These are phyloP conservation scores for Phylloporus sp. DNA, from an alignment of 768 basidiomycete species.

Conservation along the genomic window DNA sequence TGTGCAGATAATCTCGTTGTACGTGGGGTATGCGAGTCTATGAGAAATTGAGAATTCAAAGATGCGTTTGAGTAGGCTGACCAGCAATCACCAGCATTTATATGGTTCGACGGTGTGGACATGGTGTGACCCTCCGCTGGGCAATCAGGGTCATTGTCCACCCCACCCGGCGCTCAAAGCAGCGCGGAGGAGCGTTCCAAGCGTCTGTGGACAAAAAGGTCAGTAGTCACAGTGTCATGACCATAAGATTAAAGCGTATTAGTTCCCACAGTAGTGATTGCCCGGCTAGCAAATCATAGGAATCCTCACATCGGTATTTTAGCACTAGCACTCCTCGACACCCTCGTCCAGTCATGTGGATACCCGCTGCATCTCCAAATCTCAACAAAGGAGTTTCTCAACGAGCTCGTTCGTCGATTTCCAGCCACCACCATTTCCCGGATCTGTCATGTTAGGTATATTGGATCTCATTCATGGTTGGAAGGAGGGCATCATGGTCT, in stretches of 20 bases:
- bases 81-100: background rate
- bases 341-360: slow-evolving; percentile 91
- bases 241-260: background rate
- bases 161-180: too few relatives aligned
- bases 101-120: slow-evolving; percentile 3
- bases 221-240: background rate
- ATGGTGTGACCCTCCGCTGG: background rate
- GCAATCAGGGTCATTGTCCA: too few relatives aligned
- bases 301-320: slow-evolving; percentile 90
- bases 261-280: slow-evolving; percentile 39
- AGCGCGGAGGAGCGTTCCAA: background rate
- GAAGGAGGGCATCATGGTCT: slow-evolving; percentile 94
- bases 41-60: slow-evolving; percentile 21
- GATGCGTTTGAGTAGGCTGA: background rate
- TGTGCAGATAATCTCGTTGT: background rate
- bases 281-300: slow-evolving; percentile 84
- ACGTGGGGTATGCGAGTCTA: background rate
- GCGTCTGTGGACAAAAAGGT: background rate
- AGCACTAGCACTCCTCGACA: slow-evolving; percentile 81
- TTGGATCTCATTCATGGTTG: slow-evolving; percentile 89
- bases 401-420: slow-evolving; percentile 96
- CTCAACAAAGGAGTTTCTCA: slow-evolving; percentile 95
- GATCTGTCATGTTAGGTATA: slow-evolving; percentile 91
- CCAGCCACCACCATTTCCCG: slow-evolving; percentile 96
- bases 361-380: slow-evolving; percentile 98